These are phyloP conservation scores for Xylaria sp. DNA, from an alignment of 495 filamentous ascomycete genomes.

Conservation along the genomic window DNA sequence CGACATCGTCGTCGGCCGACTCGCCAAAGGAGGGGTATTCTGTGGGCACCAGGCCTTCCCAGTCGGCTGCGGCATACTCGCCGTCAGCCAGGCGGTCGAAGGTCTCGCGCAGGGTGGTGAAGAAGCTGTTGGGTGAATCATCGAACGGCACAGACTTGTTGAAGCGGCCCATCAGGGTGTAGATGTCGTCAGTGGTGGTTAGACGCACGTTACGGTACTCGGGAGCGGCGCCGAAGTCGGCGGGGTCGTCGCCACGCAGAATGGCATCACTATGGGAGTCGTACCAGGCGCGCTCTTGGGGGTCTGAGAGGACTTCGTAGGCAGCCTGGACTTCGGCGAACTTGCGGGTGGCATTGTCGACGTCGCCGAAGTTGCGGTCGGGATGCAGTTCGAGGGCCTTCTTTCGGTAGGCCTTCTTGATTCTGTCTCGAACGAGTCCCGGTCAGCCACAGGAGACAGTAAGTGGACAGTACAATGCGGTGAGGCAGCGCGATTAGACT, in stretches of 20 bases:
- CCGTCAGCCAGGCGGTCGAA: slow-evolving; percentile 85
- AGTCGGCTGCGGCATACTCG: slow-evolving; percentile 74
- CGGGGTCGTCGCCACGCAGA: slow-evolving; percentile 65
- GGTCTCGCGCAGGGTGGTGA: slow-evolving; percentile 71
- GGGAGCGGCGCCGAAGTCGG: slow-evolving; percentile 45
- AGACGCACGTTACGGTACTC: slow-evolving; percentile 70
- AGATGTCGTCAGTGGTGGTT: slow-evolving; percentile 80
- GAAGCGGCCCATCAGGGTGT: slow-evolving; percentile 75
- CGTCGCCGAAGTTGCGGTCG: slow-evolving; percentile 90
- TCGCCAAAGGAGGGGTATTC: slow-evolving; percentile 84
- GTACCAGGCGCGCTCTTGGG: slow-evolving; percentile 97
- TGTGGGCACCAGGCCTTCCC: slow-evolving; percentile 59
- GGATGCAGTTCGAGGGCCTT: slow-evolving; percentile 95
- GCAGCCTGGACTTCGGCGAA: slow-evolving; percentile 94
- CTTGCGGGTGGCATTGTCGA: slow-evolving; percentile 77
- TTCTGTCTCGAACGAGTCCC: slow-evolving; percentile 56
- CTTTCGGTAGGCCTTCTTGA: slow-evolving; percentile 89
- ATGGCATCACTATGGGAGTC: slow-evolving; percentile 91
- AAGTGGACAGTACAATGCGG: neutral
- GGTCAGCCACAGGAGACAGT: slow-evolving; percentile 28
- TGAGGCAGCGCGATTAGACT: too few species aligned
- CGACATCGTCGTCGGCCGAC: slow-evolving; percentile 66
- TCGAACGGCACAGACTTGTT: slow-evolving; percentile 77
- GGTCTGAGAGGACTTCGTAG: slow-evolving; percentile 93
- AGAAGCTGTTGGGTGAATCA: slow-evolving; percentile 82